Conservation (phyloP, 768 basidiomycete species). For the Macrocybe gigantea region DNA sequence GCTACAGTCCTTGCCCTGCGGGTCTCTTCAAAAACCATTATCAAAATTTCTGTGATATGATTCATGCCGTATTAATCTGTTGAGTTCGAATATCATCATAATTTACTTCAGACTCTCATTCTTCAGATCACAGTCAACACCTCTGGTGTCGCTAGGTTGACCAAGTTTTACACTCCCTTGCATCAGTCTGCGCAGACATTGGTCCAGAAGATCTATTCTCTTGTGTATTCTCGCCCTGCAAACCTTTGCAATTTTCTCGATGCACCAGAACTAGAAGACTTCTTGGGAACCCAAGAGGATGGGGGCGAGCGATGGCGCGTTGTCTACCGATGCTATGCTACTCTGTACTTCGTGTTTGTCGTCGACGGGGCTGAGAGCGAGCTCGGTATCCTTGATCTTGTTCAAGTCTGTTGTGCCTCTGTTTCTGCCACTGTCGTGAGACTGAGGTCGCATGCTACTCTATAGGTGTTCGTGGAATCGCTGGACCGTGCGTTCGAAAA, state of each 20-base stretch:
- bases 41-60: constrained; percentile 39
- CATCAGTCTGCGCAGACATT: constrained; percentile 63
- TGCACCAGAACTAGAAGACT: constrained; percentile 78
- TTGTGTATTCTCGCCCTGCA: constrained; percentile 76
- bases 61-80: constrained; percentile 86
- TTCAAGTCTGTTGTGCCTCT: constrained; percentile 61
- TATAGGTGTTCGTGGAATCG: constrained; percentile 93
- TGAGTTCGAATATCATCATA: constrained; percentile 21
- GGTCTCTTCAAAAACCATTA: background rate
- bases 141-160: constrained; percentile 76
- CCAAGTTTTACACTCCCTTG: constrained; percentile 85
- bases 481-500: constrained; percentile 96
- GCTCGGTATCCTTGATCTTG: constrained; percentile 91
- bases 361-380: constrained; percentile 97
- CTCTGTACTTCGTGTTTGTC: constrained; percentile 94
- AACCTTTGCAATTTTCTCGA: constrained; percentile 96
- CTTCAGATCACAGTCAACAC: constrained; percentile 68
- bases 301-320: constrained; percentile 71
- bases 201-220: constrained; percentile 84
- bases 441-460: background rate
- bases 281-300: constrained; percentile 52
- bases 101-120: constrained; percentile 9
- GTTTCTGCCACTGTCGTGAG: background rate
- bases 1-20: background rate
- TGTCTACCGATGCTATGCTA: constrained; percentile 94